Evolutionary conservation across 148 eudicot genomes (phyloP), one percentile per base, ranked within the genome.

Genomic region (Simmondsia chinensis): DNA sequence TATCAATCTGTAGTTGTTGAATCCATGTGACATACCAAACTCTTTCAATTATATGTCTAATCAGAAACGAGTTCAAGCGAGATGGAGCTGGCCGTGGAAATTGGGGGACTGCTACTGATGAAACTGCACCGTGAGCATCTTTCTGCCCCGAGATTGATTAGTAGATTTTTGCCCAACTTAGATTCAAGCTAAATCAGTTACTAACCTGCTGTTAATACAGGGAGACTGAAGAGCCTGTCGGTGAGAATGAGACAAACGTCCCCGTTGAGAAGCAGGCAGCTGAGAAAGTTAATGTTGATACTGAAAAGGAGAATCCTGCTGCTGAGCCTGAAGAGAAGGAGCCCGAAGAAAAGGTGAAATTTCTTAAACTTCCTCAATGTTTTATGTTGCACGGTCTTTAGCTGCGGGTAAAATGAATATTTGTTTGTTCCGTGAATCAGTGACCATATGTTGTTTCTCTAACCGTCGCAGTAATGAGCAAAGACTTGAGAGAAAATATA

Each of bases 1-100:
- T n/a, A n/a, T n/a, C n/a, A n/a, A n/a, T n/a, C n/a, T n/a, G n/a
- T n/a, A n/a, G n/a, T n/a, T n/a, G n/a, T n/a, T n/a, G n/a, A n/a
- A n/a, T n/a, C n/a, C n/a, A n/a, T n/a, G n/a, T n/a, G n/a, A n/a
- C n/a, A n/a, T n/a, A n/a, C n/a, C n/a, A n/a, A n/a, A n/a, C n/a
- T n/a, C n/a, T n/a, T n/a, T n/a, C n/a, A n/a, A n/a, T n/a, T n/a
- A n/a, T n/a, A n/a, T n/a, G n/a, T n/a, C n/a, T n/a, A n/a, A n/a
- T n/a, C 49, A 88, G 96, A 16, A 64, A 33, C 62, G 89, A 77
- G 31, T 0, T 57, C 53, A 87, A 83, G 43, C 88, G 94, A 20
- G 96, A 82, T 7, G 96, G 96, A 43, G 63, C 80, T 64, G 94
- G 96, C 23, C 83, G 86, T 46, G 86, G 88, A 22, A 83, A 87